phyloP scores from a whole-genome alignment of 129 eudicot species.

The Flaveria linearis region DNA sequence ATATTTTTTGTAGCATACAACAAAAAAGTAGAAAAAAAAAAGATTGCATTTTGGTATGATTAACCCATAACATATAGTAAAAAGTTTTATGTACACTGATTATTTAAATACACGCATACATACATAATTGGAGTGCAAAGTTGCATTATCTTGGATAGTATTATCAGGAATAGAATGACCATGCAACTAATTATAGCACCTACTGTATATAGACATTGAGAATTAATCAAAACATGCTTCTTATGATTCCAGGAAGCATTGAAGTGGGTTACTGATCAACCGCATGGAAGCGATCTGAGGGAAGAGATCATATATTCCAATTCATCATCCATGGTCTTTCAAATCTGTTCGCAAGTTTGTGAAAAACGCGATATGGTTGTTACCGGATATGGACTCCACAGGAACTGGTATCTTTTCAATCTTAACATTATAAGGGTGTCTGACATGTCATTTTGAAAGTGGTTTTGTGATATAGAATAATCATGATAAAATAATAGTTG shows the following conservation, averaged over 20 bases:
- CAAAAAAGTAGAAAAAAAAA: not conserved
- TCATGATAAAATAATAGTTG: not conserved
- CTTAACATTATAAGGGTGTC: not conserved
- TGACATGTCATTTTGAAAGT: not conserved
- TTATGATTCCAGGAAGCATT: conserved; percentile 70
- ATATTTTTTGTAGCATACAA: not conserved
- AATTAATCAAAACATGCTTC: not conserved
- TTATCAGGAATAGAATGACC: not conserved
- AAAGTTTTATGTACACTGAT: not conserved
- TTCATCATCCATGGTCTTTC: conserved; percentile 99
- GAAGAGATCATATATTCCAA: conserved; percentile 97
- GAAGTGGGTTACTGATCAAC: conserved; percentile 93
- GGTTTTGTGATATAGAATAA: not conserved
- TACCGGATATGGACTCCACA: conserved; percentile 99
- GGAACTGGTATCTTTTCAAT: conserved; percentile 72
- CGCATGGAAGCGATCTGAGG: conserved; percentile 99
- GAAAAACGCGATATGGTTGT: conserved; percentile 93
- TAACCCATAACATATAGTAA: not conserved
- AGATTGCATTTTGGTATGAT: not conserved
- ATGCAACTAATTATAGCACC: not conserved
- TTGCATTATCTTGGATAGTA: not conserved
- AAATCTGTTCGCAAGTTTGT: conserved; percentile 81
- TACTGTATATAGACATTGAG: not conserved
- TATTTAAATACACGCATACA: not conserved
- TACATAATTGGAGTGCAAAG: not conserved